phyloP scores from a whole-genome alignment of 495 filamentous ascomycete genomes.

The Achaetomiella virescens region DNA sequence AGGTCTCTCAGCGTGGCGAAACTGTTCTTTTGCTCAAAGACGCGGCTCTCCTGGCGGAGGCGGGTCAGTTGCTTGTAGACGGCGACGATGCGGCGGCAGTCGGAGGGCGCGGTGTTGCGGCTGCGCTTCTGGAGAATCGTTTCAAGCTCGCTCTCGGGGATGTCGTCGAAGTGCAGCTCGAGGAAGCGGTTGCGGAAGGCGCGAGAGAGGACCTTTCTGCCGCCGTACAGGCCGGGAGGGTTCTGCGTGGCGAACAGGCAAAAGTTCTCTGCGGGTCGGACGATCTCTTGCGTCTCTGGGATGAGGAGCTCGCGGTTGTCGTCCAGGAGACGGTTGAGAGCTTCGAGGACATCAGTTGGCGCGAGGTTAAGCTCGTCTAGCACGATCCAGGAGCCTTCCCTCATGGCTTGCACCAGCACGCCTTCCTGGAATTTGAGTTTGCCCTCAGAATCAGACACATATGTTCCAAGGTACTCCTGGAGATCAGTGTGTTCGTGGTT shows the following conservation, averaged over 20 bases:
- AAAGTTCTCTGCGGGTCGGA: conserved; percentile 87
- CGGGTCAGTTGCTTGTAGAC: conserved; percentile 89
- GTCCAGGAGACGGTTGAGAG: conserved; percentile 87
- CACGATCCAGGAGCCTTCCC: conserved; percentile 95
- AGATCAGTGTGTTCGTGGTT: conserved; percentile 99
- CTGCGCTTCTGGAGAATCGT: conserved; percentile 83
- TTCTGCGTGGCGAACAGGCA: conserved; percentile 99
- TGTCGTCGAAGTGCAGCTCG: conserved; percentile 96
- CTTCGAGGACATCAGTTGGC: conserved; percentile 92
- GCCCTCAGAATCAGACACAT: conserved; percentile 78
- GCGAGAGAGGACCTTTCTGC: conserved; percentile 83
- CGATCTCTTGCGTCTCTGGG: conserved; percentile 90
- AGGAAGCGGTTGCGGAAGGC: conserved; percentile 96
- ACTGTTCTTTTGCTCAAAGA: conserved; percentile 96
- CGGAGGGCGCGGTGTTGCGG: conserved; percentile 79
- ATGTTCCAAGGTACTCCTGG: conserved; percentile 95
- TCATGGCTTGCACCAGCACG: conserved; percentile 82
- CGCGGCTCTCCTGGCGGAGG: conserved; percentile 76
- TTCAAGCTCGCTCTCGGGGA: conserved; percentile 91
- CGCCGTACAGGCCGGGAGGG: conserved; percentile 90
- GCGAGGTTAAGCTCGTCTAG: conserved; percentile 96
- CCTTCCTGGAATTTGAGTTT: conserved; percentile 88
- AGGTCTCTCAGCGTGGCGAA: conserved; percentile 96
- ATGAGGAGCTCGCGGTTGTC: conserved; percentile 98
- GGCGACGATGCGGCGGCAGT: conserved; percentile 82